Evolutionary conservation across 805 yeast genomes (phyloP), one percentile per base, ranked within the genome.

Genomic region (Pichia manshurica): DNA sequence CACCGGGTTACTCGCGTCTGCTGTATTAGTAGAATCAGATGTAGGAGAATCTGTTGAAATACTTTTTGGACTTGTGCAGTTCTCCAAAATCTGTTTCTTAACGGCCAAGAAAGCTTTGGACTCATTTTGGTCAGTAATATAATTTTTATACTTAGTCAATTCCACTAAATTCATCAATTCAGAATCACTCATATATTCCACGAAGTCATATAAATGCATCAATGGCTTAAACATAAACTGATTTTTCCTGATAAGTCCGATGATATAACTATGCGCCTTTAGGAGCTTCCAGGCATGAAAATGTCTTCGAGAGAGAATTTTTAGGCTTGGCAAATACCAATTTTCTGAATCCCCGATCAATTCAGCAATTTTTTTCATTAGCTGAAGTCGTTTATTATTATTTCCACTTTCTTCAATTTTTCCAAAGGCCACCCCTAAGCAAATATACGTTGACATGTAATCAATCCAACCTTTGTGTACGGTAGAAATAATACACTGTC

Each of bases 241-340:
- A 20, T 42, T 39, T 17, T 55, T 56, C 28, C 56, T 60, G 10
- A 77, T 48, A 4, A 73, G 45, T 21, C 62, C 65, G 12, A 72
- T 53, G 19, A 79, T 55, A 39, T 67, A 71, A 5, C 61, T 61
- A 44, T 75, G 77, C 0, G 85, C 82, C 55, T 81, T 82, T 33
- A 78, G 70, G 59, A 83, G 72, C 63, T 84, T 74, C 80, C 82
- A 80, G 2, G 88, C 84, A 58, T 81, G 81, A 49, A 78, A 79
- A 58, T 81, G 83, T 52, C 79, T 71, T 22, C 66, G 69, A 19
- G 86, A 77, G 32, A 84, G 63, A 35, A 70, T 68, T 17, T 65
- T 71, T 62, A 49, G 71, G 54, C 64, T 74, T 42, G 49, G 59
- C 51, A 56, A 64, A 53, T 75, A 77, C 16, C 28, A 39, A 23